A percentile compares a stretch with the other conserved stretches of the same genome.
phyloP scores from a whole-genome alignment of 805 yeast genomes.

The Hanseniaspora meyeri region DNA sequence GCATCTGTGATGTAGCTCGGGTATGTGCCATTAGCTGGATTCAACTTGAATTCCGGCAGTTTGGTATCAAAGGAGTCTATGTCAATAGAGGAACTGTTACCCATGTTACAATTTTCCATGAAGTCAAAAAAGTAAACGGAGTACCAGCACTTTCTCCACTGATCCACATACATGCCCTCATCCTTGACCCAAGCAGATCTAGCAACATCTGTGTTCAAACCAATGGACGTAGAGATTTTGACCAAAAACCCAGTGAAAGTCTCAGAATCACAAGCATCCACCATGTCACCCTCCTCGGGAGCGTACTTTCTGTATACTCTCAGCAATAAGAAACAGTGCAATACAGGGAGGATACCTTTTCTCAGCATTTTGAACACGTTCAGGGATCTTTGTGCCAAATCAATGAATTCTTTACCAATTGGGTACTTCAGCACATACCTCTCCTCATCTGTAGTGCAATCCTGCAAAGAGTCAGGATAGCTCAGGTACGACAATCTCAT shows the following conservation, averaged over 20 bases:
- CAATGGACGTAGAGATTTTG: slow-evolving; percentile 47
- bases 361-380: slow-evolving; percentile 42
- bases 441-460: slow-evolving; percentile 24
- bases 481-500: slow-evolving; percentile 35
- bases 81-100: slow-evolving; percentile 34
- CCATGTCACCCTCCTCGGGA: slow-evolving; percentile 47
- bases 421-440: slow-evolving; percentile 36
- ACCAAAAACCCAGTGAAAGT: slow-evolving; percentile 38
- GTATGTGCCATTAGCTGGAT: slow-evolving; percentile 21
- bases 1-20: slow-evolving; percentile 30
- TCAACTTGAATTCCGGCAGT: slow-evolving; percentile 32
- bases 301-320: slow-evolving; percentile 38
- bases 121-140: slow-evolving; percentile 36
- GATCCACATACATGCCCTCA: slow-evolving; percentile 28
- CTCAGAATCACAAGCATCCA: slow-evolving; percentile 39
- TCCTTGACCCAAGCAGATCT: slow-evolving; percentile 22
- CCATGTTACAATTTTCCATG: slow-evolving; percentile 35
- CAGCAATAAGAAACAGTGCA: slow-evolving; percentile 44
- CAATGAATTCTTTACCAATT: slow-evolving; percentile 34
- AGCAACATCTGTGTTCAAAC: slow-evolving; percentile 46
- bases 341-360: slow-evolving; percentile 37
- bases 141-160: slow-evolving; percentile 52
- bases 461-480: slow-evolving; percentile 25
- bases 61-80: slow-evolving; percentile 39
- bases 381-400: slow-evolving; percentile 42